Conservation (phyloP, 2,329 filamentous ascomycete species). For the Verruconis gallopava region DNA sequence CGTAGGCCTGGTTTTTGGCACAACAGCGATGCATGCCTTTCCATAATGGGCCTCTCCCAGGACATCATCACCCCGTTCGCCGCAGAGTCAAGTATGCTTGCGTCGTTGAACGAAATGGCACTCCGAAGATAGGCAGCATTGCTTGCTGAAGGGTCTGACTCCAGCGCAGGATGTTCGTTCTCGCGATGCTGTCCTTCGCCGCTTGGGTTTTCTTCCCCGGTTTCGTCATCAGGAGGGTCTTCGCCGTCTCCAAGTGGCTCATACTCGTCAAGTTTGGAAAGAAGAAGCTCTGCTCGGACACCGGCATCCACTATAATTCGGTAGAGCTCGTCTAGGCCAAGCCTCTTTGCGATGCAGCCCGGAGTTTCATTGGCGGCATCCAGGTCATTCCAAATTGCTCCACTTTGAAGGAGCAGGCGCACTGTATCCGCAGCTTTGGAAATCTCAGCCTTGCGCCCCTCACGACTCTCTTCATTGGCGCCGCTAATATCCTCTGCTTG, state of each 20-base stretch:
- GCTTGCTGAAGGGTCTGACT: constrained; percentile 16
- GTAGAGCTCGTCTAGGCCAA: constrained; percentile 62
- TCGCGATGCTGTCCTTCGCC: constrained; percentile 17
- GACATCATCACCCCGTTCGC: constrained; percentile 42
- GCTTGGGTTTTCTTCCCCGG: constrained; percentile 25
- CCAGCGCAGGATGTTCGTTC: constrained; percentile 15
- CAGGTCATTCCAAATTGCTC: constrained; percentile 95
- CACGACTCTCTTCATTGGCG: constrained; percentile 15
- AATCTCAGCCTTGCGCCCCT: constrained; percentile 18
- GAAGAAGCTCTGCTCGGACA: constrained; percentile 75
- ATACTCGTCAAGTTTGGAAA: constrained; percentile 72
- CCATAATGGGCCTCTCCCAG: constrained; percentile 39
- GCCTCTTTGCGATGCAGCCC: constrained; percentile 62
- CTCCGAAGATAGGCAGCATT: constrained; percentile 37
- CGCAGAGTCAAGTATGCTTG: constrained; percentile 33
- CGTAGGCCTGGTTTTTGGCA: constrained; percentile 26
- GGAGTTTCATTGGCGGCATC: constrained; percentile 80
- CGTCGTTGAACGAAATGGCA: constrained; percentile 33
- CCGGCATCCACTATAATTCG: constrained; percentile 77
- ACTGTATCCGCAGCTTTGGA: constrained; percentile 55
- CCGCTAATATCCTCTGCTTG: constrained; percentile 28
- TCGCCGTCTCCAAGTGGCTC: constrained; percentile 53
- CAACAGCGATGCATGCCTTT: constrained; percentile 30
- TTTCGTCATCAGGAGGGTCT: constrained; percentile 34
- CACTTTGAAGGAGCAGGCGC: constrained; percentile 66